Evolutionary conservation across 73 alveolate species (phyloP), one percentile per base, ranked within the genome.

Genomic region (Paramecium primaurelia): DNA sequence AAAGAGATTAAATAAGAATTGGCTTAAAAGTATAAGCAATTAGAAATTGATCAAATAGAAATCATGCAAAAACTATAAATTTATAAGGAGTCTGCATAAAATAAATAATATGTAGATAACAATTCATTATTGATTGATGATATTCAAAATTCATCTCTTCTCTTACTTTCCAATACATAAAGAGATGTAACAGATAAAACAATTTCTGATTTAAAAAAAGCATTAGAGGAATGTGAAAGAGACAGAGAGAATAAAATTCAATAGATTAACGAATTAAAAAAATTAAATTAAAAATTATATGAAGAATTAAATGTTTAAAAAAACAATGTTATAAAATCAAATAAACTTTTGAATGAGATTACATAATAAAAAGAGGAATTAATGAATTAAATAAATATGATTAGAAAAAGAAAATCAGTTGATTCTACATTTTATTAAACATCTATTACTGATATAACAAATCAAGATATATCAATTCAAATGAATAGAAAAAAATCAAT

Each of bases 41-140:
- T 64, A 64, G 84, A 64, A 64, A 8, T 64, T 25, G 84, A 64
- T 34, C 12, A 64, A 64, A 11, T 28, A 28, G 84, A 64, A 28
- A 64, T 64, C 1, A 64, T 64, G 84, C 84, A 64, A 32, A 64
- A 64, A 64, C 84, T 64, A 4, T 28, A 64, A 34, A 25, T 30
- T 28, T 64, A 64, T 34, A 64, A 64, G 26, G 84, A 64, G 22
- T 28, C 84, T 34, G 84, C 84, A 64, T 28, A 64, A 64, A 28
- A 64, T 6, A 64, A 28, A 64, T 28, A 34, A 34, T 3, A 64
- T 28, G 10, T 34, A 1, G 84, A 64, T 12, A 64, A 64, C 7
- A 64, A 64, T 64, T 64, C 84, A 64, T 64, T 64, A 64, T 64
- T 64, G 47, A 64, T 64, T 64, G 84, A 64, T 32, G 84, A 64